These are phyloP conservation scores for Hymenoscyphus occultus DNA, from an alignment of 2,329 filamentous ascomycete species.

Conservation along the genomic window DNA sequence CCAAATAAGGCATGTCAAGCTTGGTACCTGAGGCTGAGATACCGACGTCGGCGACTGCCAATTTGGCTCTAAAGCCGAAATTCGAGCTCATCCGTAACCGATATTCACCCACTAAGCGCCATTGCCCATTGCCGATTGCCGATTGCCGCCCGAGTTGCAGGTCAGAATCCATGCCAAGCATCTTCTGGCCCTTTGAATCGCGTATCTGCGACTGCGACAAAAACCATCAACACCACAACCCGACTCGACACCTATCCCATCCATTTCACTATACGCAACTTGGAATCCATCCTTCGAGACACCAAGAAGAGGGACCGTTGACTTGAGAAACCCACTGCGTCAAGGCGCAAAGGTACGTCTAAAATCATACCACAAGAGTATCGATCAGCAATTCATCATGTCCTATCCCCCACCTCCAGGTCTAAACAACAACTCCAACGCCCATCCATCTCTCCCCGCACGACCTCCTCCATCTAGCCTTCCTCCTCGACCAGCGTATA, in stretches of 20 bases:
- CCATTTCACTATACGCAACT: not conserved
- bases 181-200: not conserved
- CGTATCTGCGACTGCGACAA: not conserved
- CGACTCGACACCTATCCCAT: not conserved
- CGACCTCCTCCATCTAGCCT: constrained; percentile 62
- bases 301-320: not conserved
- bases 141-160: not conserved
- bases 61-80: not conserved
- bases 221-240: not conserved
- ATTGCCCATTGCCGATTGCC: not conserved
- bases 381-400: constrained; percentile 62
- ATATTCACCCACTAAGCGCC: not conserved
- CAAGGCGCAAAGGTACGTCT: constrained; percentile 39
- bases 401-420: constrained; percentile 85
- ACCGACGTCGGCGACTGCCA: not conserved
- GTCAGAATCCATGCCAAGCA: not conserved
- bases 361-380: constrained; percentile 32
- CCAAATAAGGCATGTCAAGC: constrained; percentile 13
- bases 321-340: constrained; percentile 23
- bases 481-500: constrained; percentile 28
- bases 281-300: not conserved
- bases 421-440: constrained; percentile 46
- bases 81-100: no score
- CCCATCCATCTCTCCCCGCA: constrained; percentile 68
- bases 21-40: not conserved